phyloP scores from a whole-genome alignment of 176 grass and related monocot species.

The Chrysopogon serrulatus region DNA sequence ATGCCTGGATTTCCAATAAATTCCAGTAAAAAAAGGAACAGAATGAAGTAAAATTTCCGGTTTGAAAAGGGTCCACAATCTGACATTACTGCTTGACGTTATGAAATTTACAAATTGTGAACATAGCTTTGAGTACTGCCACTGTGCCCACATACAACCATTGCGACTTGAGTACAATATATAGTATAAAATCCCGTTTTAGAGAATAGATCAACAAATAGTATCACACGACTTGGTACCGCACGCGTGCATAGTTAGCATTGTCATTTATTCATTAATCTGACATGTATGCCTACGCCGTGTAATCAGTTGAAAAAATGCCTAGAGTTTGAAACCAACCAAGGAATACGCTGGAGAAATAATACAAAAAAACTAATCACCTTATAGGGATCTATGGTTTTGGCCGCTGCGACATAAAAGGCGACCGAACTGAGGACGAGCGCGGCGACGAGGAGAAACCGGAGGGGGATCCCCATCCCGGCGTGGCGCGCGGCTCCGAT shows the following conservation, averaged over 20 bases:
- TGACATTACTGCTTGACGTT: background rate
- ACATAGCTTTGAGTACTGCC: background rate
- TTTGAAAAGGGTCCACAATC: background rate
- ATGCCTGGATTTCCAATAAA: background rate
- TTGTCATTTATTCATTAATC: background rate
- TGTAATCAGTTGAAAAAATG: background rate
- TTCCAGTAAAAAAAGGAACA: background rate
- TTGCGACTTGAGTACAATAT: background rate
- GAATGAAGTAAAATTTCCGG: background rate
- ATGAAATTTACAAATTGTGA: background rate
- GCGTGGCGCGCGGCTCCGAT: background rate
- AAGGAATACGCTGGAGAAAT: background rate
- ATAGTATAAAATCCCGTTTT: background rate
- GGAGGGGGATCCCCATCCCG: conserved; percentile 8
- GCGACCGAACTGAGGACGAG: conserved; percentile 36
- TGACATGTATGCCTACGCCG: background rate
- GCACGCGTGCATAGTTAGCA: background rate
- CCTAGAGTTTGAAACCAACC: background rate
- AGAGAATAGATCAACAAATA: background rate
- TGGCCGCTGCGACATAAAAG: conserved; percentile 35
- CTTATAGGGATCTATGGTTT: conserved; percentile 77
- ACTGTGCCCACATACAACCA: background rate
- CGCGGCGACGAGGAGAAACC: conserved; percentile 42
- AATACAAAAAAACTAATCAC: conserved; percentile 17
- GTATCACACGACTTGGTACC: background rate